A percentile compares a stretch with the other conserved stretches of the same genome.
These are phyloP conservation scores for Penicillium sp. DNA, from an alignment of 2,329 filamentous ascomycete species.

Conservation along the genomic window DNA sequence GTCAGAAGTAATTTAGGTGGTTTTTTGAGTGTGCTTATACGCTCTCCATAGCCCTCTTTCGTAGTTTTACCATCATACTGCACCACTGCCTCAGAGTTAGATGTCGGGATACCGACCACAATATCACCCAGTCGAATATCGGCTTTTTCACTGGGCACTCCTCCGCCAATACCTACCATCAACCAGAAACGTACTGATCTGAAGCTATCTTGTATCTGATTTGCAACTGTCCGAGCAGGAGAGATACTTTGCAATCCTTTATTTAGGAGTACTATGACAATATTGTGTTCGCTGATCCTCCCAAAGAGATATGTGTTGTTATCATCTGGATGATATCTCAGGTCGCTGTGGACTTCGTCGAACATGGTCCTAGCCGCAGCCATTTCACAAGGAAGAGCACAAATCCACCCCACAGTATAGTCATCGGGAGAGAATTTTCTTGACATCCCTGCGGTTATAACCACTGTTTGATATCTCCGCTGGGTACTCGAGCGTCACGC, in stretches of 20 bases:
- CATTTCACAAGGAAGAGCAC: background rate
- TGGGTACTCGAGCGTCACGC: no score
- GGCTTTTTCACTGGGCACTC: background rate
- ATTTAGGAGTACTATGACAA: constrained; percentile 16
- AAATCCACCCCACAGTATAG: constrained; percentile 3
- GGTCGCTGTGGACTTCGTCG: background rate
- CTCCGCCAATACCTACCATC: constrained; percentile 14
- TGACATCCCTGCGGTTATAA: no score
- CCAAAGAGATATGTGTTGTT: constrained; percentile 16
- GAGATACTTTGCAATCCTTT: background rate
- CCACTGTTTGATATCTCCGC: no score
- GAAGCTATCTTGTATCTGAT: background rate
- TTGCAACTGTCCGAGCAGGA: background rate
- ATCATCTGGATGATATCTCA: background rate
- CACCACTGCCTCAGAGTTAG: background rate
- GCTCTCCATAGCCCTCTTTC: background rate
- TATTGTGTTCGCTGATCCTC: constrained; percentile 16
- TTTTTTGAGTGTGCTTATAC: background rate
- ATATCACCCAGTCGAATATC: constrained; percentile 11
- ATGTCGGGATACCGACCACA: no score
- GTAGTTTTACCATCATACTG: constrained; percentile 2
- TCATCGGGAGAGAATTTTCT: background rate
- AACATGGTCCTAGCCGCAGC: background rate
- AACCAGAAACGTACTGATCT: constrained; percentile 9
- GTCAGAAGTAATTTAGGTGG: background rate